A percentile compares a stretch with the other conserved stretches of the same genome.
Conservation (phyloP, 495 filamentous ascomycete genomes). For the Penicillium chermesinum region DNA sequence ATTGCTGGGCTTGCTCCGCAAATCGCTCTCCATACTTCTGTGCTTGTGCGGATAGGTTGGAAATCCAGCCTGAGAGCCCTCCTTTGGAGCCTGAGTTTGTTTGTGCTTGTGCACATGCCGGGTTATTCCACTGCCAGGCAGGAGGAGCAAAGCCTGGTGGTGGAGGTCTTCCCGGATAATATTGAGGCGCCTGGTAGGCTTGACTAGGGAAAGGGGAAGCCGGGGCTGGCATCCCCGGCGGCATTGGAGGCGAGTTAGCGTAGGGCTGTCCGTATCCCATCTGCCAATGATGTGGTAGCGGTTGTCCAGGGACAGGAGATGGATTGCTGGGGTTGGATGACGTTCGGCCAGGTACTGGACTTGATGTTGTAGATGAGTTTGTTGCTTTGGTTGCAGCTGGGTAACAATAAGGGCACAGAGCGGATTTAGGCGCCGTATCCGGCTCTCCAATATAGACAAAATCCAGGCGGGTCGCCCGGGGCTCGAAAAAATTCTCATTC, state of each 20-base stretch:
- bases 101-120: slow-evolving; percentile 21
- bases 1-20: slow-evolving; percentile 36
- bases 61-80: slow-evolving; percentile 34
- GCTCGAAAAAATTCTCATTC: slow-evolving; percentile 49
- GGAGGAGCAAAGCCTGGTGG: slow-evolving; percentile 15
- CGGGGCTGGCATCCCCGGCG: neutral
- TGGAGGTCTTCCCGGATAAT: slow-evolving; percentile 20
- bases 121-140: slow-evolving; percentile 32
- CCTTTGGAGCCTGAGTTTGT: slow-evolving; percentile 22
- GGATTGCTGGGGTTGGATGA: slow-evolving; percentile 5
- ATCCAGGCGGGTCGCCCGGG: slow-evolving; percentile 33
- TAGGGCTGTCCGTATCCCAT: slow-evolving; percentile 20
- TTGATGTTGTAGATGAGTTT: slow-evolving; percentile 10
- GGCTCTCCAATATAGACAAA: slow-evolving; percentile 38
- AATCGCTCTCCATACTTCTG: slow-evolving; percentile 45
- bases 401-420: slow-evolving; percentile 42
- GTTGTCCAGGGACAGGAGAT: slow-evolving; percentile 16
- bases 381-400: slow-evolving; percentile 37
- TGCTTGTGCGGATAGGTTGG: slow-evolving; percentile 33
- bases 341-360: slow-evolving; percentile 8
- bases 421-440: slow-evolving; percentile 35
- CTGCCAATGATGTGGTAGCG: neutral
- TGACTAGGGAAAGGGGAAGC: slow-evolving; percentile 5
- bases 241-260: slow-evolving; percentile 10
- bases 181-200: slow-evolving; percentile 22